Evolutionary conservation across 164 flowering plant genomes (phyloP), one percentile per base, ranked within the genome.

Genomic region (Macadamia integrifolia): DNA sequence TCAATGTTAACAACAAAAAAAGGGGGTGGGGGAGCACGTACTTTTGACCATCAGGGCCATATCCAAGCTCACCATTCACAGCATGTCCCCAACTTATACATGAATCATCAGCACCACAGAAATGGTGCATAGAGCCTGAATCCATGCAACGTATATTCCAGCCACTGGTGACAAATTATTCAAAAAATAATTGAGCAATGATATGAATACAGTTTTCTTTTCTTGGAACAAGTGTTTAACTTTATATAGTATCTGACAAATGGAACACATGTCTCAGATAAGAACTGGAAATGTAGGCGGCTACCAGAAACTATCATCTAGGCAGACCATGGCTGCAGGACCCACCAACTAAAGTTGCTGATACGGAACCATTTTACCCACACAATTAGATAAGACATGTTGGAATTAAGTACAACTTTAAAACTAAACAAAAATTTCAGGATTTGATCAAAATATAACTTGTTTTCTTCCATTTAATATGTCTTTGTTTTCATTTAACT

Each of bases 21-120:
- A 15, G 15, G 58, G 23, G 23, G 23, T 23, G 23, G 23, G 23
- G 40, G 29, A 65, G 58, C 11, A 69, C 80, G 64, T 85, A 92
- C 99, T 95, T 95, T 71, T 85, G 97, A 2, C 87, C 93, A 43
- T 6, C 59, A 31, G 99, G 93, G 17, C 99, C 99, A 84, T 92
- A 89, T 80, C 99, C 99, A 43, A 95, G 88, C 77, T 92, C 98
- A 55, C 99, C 99, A 80, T 85, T 64, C 68, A 86, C 88, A 58
- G 96, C 87, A 70, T 77, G 85, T 13, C 99, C 99, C 99, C 99
- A 95, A 76, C 99, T 95, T 70, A 92, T 95, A 81, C 98, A 95
- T 0, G 99, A 95, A 30, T 68, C 62, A 79, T 92, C 98, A 58
- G 99, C 97, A 75, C 98, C 98, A 73, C 86, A 88, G 79, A 92